These are phyloP conservation scores for Torulaspora indica DNA, from an alignment of 805 yeast species.

Conservation along the genomic window DNA sequence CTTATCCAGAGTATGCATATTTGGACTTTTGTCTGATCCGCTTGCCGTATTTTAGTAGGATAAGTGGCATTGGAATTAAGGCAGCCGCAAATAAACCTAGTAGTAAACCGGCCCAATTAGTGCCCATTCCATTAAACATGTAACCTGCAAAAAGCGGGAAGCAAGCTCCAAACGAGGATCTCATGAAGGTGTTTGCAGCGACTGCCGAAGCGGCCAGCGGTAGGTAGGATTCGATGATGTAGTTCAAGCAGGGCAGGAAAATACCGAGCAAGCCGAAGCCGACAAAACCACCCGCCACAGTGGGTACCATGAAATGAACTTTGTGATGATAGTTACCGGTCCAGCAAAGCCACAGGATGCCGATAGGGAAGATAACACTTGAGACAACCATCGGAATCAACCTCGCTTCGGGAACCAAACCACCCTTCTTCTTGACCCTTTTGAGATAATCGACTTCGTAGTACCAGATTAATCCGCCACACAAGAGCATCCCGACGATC, in stretches of 20 bases:
- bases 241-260: slow-evolving; percentile 65
- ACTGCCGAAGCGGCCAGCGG: slow-evolving; percentile 73
- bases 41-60: slow-evolving; percentile 58
- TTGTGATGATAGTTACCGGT: slow-evolving; percentile 66
- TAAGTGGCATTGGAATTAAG: slow-evolving; percentile 63
- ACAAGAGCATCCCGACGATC: slow-evolving; percentile 60
- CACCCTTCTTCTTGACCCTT: slow-evolving; percentile 48
- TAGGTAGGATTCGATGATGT: slow-evolving; percentile 67
- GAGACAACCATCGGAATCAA: slow-evolving; percentile 73
- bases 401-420: slow-evolving; percentile 73
- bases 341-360: slow-evolving; percentile 86
- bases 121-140: slow-evolving; percentile 66
- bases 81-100: slow-evolving; percentile 56
- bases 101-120: slow-evolving; percentile 74
- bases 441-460: slow-evolving; percentile 50
- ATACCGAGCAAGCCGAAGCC: slow-evolving; percentile 67
- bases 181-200: slow-evolving; percentile 66
- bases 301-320: slow-evolving; percentile 82
- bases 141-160: slow-evolving; percentile 68
- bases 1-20: slow-evolving; percentile 42
- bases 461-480: slow-evolving; percentile 49
- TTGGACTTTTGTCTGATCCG: slow-evolving; percentile 52
- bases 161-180: slow-evolving; percentile 64
- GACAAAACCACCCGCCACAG: slow-evolving; percentile 56
- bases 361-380: slow-evolving; percentile 65